Conservation (phyloP, 2,329 filamentous ascomycete species). For the Pseudocercospora cruenta region DNA sequence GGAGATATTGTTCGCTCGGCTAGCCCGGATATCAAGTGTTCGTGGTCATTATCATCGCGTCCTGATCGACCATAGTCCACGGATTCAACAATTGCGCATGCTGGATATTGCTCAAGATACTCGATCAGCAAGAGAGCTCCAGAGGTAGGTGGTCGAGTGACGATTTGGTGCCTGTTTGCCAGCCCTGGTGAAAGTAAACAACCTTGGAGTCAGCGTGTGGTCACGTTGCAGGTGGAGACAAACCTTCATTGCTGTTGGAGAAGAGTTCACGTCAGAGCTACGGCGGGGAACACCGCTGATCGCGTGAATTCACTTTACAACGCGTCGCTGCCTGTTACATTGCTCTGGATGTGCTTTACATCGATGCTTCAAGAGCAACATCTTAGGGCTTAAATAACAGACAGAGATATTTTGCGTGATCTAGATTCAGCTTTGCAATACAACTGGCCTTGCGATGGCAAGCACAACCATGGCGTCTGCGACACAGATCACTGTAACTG, state of each 20-base stretch:
- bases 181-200: neutral
- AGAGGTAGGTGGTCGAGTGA: neutral
- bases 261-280: neutral
- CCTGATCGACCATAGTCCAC: neutral
- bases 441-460: neutral
- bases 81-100: neutral
- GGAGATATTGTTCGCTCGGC: conserved; percentile 1
- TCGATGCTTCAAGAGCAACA: neutral
- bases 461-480: neutral
- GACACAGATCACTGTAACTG: conserved; percentile 9
- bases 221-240: conserved; percentile 1
- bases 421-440: neutral
- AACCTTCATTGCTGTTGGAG: neutral
- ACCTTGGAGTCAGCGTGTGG: neutral
- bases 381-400: neutral
- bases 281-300: neutral
- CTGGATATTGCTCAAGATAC: neutral
- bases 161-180: neutral
- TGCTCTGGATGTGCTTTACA: neutral
- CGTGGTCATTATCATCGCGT: conserved; percentile 1
- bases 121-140: neutral
- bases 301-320: neutral
- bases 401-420: neutral
- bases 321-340: neutral
- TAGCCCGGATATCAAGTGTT: conserved; percentile 3